These are phyloP conservation scores for Ophiostoma pallidulum DNA, from an alignment of 2,329 filamentous ascomycete genomes.

Conservation along the genomic window DNA sequence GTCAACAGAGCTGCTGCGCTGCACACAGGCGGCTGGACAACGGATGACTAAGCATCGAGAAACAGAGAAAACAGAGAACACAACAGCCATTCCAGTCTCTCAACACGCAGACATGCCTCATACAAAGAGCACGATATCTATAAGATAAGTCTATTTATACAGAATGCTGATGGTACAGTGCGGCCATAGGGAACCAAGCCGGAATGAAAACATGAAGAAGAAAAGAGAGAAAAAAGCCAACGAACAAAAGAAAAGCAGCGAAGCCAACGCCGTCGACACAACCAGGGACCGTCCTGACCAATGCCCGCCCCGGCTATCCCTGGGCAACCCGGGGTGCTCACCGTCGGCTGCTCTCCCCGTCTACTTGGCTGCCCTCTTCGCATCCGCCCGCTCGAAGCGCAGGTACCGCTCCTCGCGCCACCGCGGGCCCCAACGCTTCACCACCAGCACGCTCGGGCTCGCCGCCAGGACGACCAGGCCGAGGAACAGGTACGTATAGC, in stretches of 20 bases:
- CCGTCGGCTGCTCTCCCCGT: background rate
- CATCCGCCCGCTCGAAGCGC: conserved; percentile 14
- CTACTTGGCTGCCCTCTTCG: background rate
- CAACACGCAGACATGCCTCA: no score
- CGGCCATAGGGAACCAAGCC: no score
- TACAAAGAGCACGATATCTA: background rate
- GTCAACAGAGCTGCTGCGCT: conserved; percentile 6
- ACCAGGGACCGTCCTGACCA: no score
- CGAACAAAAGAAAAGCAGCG: background rate
- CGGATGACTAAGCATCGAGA: conserved; percentile 8
- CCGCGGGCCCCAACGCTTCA: conserved; percentile 23
- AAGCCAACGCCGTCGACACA: background rate
- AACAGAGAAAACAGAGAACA: no score
- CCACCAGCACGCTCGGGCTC: conserved; percentile 22
- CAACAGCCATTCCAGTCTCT: no score
- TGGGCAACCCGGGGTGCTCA: no score
- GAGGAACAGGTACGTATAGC: conserved; percentile 29
- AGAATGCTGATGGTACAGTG: no score
- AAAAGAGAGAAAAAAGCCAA: background rate
- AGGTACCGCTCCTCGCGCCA: conserved; percentile 26
- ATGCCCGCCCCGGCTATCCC: no score
- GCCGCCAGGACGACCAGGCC: conserved; percentile 22
- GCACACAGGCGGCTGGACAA: background rate
- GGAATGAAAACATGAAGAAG: background rate
- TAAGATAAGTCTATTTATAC: no score